These are phyloP conservation scores for Candida schatavii DNA, from an alignment of 805 yeast genomes.

Conservation along the genomic window DNA sequence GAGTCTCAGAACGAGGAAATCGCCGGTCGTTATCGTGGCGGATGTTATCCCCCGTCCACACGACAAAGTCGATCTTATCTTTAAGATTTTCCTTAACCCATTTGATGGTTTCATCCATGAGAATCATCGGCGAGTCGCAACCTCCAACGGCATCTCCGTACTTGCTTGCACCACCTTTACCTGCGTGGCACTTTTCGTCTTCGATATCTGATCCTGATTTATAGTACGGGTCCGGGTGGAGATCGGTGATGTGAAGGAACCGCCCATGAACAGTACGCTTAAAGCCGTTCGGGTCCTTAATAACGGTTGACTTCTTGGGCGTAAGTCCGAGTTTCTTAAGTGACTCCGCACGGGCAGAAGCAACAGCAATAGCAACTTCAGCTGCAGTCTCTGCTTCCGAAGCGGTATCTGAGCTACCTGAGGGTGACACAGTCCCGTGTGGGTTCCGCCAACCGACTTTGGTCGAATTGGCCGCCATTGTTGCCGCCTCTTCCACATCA, in stretches of 20 bases:
- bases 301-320: conserved; percentile 20
- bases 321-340: conserved; percentile 29
- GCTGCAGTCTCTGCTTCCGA: too few relatives aligned
- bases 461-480: too few relatives aligned
- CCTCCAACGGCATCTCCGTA: conserved; percentile 76
- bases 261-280: conserved; percentile 58
- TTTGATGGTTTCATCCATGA: conserved; percentile 59
- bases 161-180: conserved; percentile 53
- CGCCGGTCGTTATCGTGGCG: conserved; percentile 79
- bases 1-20: conserved; percentile 68
- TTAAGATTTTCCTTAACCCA: conserved; percentile 66
- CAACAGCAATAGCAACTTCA: too few relatives aligned
- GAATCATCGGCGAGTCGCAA: conserved; percentile 69
- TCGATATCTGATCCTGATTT: conserved; percentile 45
- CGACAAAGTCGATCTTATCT: conserved; percentile 78
- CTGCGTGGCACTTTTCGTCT: conserved; percentile 57
- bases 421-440: too few relatives aligned
- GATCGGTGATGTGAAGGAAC: conserved; percentile 81
- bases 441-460: too few relatives aligned
- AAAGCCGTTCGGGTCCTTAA: conserved; percentile 18
- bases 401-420: too few relatives aligned
- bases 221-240: conserved; percentile 79
- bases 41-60: conserved; percentile 90
- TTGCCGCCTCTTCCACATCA: too few relatives aligned
- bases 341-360: not conserved